Conservation (phyloP, 176 grass and related monocot genomes). For the Triticum monococcum region DNA sequence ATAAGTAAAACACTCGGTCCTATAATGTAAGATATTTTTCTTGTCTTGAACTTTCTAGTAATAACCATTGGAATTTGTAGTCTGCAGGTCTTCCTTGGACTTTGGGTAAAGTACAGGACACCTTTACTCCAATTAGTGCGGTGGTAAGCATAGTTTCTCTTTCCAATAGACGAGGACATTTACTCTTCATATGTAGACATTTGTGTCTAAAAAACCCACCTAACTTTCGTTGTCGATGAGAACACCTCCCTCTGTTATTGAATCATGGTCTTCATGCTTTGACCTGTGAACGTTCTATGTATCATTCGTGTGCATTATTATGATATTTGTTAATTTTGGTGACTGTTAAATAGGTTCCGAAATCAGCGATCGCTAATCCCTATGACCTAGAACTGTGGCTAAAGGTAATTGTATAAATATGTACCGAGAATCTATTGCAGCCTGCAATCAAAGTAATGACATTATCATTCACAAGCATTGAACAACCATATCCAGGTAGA, state of each 20-base stretch:
- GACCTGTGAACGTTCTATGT: neutral
- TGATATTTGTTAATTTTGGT: conserved; percentile 1
- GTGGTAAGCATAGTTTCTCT: conserved; percentile 61
- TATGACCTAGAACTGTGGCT: conserved; percentile 89
- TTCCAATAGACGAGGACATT: neutral
- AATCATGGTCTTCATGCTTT: neutral
- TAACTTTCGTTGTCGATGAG: neutral
- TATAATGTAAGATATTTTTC: neutral
- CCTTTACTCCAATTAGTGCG: conserved; percentile 88
- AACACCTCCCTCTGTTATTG: neutral
- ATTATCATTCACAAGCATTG: conserved; percentile 9
- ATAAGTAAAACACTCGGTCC: neutral
- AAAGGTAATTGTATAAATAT: conserved; percentile 54
- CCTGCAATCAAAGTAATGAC: neutral
- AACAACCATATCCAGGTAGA: conserved; percentile 56
- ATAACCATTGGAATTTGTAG: conserved; percentile 38
- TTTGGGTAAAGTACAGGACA: conserved; percentile 94
- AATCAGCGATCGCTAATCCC: conserved; percentile 64
- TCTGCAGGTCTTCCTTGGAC: conserved; percentile 89
- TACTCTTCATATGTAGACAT: neutral
- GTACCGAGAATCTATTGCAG: neutral
- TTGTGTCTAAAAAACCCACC: neutral
- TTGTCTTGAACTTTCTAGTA: neutral
- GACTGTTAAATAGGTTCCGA: conserved; percentile 67
- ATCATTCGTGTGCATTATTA: neutral